A percentile compares a stretch with the other conserved stretches of the same genome.
These are phyloP conservation scores for Dendrobium catenatum DNA, from an alignment of 106 monocot species.

Conservation along the genomic window DNA sequence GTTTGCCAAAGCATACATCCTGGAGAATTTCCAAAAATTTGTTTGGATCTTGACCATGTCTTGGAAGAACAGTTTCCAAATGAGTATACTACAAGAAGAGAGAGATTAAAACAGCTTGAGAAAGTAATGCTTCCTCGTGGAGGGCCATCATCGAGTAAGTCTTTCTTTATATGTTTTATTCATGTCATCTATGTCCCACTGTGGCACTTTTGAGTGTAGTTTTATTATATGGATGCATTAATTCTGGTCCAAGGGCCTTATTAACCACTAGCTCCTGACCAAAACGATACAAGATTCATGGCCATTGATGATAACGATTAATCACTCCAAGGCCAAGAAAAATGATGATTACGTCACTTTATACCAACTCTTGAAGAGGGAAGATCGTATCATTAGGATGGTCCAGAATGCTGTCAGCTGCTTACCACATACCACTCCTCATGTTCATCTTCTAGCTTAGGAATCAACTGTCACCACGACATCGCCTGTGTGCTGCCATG, in stretches of 20 bases:
- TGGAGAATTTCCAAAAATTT: conserved; percentile 55
- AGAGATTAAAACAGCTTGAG: conserved; percentile 10
- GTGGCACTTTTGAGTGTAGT: background rate
- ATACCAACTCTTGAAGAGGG: too few species aligned
- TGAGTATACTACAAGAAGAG: conserved; percentile 36
- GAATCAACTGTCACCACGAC: too few species aligned
- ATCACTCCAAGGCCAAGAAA: too few species aligned
- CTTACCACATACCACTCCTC: too few species aligned
- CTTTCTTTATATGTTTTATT: conserved; percentile 2
- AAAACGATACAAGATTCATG: background rate
- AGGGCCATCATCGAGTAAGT: conserved; percentile 41
- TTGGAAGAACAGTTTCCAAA: conserved; percentile 48
- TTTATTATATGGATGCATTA: background rate
- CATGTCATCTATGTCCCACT: background rate
- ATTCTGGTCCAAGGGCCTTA: background rate
- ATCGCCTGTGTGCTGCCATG: too few species aligned
- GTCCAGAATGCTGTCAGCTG: too few species aligned
- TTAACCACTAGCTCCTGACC: background rate
- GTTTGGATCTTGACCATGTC: conserved; percentile 54
- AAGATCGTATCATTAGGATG: too few species aligned
- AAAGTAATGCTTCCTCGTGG: conserved; percentile 10
- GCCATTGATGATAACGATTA: too few species aligned
- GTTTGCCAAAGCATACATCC: conserved; percentile 44
- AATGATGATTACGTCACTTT: too few species aligned
- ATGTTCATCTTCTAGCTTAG: too few species aligned